These are phyloP conservation scores for Pharus latifolius DNA, from an alignment of 176 grass and related monocot species.

Conservation along the genomic window DNA sequence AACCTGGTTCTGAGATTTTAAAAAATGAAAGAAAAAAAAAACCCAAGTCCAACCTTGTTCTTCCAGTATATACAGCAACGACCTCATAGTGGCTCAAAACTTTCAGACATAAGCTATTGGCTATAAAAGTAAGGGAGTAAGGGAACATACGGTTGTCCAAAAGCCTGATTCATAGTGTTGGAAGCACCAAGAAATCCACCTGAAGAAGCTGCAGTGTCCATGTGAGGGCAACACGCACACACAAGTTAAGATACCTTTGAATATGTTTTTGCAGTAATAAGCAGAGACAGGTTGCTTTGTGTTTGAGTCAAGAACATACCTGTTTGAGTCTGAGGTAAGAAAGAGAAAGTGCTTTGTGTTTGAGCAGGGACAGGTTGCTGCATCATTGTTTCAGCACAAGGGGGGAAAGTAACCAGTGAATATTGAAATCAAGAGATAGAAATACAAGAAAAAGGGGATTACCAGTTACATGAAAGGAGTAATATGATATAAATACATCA, in stretches of 20 bases:
- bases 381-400: conserved; percentile 30
- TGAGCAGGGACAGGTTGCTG: conserved; percentile 37
- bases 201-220: conserved; percentile 28
- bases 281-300: background rate
- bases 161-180: conserved; percentile 36
- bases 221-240: background rate
- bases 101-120: conserved; percentile 8
- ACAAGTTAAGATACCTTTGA: background rate
- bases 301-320: conserved; percentile 27
- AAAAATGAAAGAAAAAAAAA: no score
- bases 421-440: conserved; percentile 2
- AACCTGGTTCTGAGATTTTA: background rate
- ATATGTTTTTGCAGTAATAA: background rate
- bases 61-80: background rate
- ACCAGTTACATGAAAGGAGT: background rate
- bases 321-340: conserved; percentile 50
- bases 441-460: background rate
- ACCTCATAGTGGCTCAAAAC: background rate
- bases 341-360: conserved; percentile 44
- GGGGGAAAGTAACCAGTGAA: background rate
- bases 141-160: conserved; percentile 62
- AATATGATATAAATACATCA: background rate
- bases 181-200: conserved; percentile 45
- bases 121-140: no score
- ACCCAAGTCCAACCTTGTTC: background rate